phyloP scores from a whole-genome alignment of 2,329 filamentous ascomycete genomes.

The Fusarium sublunatum region DNA sequence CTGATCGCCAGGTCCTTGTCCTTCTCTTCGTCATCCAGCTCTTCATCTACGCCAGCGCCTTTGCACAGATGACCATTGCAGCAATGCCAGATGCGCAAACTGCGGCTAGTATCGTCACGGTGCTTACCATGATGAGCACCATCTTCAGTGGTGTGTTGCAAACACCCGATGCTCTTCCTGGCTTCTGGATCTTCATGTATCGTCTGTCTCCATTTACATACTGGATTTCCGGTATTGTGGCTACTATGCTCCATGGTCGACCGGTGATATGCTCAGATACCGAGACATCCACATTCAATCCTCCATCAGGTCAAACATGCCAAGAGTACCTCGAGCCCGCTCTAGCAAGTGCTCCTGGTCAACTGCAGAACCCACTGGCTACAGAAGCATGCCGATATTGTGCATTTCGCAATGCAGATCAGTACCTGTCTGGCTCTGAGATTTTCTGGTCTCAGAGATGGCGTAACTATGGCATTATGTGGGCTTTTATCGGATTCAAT shows the following conservation, averaged over 20 bases:
- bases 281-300: conserved; percentile 74
- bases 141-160: conserved; percentile 75
- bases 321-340: conserved; percentile 70
- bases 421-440: conserved; percentile 62
- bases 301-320: conserved; percentile 72
- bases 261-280: conserved; percentile 61
- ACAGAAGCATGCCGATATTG: conserved; percentile 74
- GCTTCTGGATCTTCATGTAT: conserved; percentile 84
- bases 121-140: conserved; percentile 68
- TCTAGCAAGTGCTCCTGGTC: conserved; percentile 62
- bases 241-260: conserved; percentile 70
- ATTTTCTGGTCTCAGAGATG: conserved; percentile 68
- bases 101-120: conserved; percentile 70
- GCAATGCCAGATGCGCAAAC: conserved; percentile 76
- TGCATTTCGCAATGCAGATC: conserved; percentile 68
- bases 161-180: conserved; percentile 66
- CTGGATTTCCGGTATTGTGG: conserved; percentile 74
- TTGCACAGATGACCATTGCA: conserved; percentile 78
- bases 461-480: conserved; percentile 78
- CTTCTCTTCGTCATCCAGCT: conserved; percentile 73
- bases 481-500: conserved; percentile 74
- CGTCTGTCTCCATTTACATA: conserved; percentile 75
- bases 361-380: conserved; percentile 70
- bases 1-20: conserved; percentile 71
- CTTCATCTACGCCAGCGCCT: conserved; percentile 76